Base-by-base conservation (phyloP, 768 basidiomycete genomes). In the Panellus pusillus region DNA sequence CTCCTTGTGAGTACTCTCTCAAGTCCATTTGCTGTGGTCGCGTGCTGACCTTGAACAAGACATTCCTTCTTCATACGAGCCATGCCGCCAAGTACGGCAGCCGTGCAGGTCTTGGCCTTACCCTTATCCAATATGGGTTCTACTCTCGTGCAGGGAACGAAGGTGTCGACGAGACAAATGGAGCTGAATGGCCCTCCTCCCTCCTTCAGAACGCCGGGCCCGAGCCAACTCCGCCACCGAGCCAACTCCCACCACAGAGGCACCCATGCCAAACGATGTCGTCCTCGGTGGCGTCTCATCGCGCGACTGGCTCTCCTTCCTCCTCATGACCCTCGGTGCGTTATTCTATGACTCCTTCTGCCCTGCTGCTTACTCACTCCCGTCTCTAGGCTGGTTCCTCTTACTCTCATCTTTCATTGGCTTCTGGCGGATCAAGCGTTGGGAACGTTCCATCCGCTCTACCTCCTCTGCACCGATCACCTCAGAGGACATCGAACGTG, bases 1-100 rank as follows among this genome's bases (percentile, higher is more conserved):
- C 70, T 89, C 54, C 80, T 99, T 72, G 32, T 35, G 32, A 35
- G 9, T 35, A 14, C 9, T 11, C 7, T 35, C 32, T 6, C 6
- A 24, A 6, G 24, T 35, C 32, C 32, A 9, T 35, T 35, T 35
- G 3, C 14, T 11, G 9, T 2, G 3, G 32, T 35, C 32, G 32
- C 14, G 32, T 35, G 32, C 32, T 35, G 3, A 35, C 9, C 14
- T 35, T 35, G 3, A 32, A 35, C 11, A 9, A 35, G 32, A 97
- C 95, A 1, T 97, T 93, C 64, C 85, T 98, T 62, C 84, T 98
- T 2, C 89, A 91, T 71, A 86, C 86, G 12, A 88, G 93, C 1
- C 95, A 98, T 66, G 93, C 97, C 0, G 91, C 89, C 55, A 95
- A 94, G 69, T 91, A 82, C 66, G 97, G 97, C 45, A 93, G 92